Base-by-base conservation (phyloP, 2,329 filamentous ascomycete species). In the Aspergillus brasiliensis region DNA sequence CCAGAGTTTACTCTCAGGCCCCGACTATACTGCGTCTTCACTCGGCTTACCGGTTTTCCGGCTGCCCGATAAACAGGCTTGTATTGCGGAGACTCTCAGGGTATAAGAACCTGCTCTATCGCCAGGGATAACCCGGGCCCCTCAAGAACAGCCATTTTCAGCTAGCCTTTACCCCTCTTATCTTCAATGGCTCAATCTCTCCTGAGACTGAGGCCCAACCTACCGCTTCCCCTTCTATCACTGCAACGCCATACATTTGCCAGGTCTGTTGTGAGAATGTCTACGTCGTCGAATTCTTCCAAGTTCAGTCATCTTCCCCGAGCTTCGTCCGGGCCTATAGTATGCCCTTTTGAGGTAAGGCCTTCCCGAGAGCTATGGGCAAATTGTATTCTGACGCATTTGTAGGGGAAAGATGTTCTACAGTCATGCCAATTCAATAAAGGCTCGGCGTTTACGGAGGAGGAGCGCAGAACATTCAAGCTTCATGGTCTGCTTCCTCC, bases 341-440 rank as follows among this genome's bases (percentile, higher is more conserved):
- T 71, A 38, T 76, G 74, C 58, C 65, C 67, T 3, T 66, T 67
- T 6, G 62, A 72, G 62, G 71, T 72, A 31, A 17, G 7, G n/a
- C 23, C 17, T 13, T 8, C 15, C 21, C 21, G 21, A 25, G 13
- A 25, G 1, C 15, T 23, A 3, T n/a, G 6, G 34, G 7, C 10
- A 13, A 6, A 4, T 57, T 40, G 8, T 13, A 31, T 40, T 28
- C 47, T 54, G 51, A 48, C 15, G 21, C 19, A 15, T 5, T 11
- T 37, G 17, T 49, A 73, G 64, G 84, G 85, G 5, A 77, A 77
- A 42, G 80, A 83, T 0, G 77, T 92, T 5, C 80, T 92, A 8
- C 84, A 86, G 61, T 86, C 84, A 10, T 82, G 88, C 1, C 87
- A 85, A 67, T 88, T 92, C 78, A 96, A 96, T 79, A 95, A 95